These are phyloP conservation scores for Paulownia fortunei DNA, from an alignment of 257 asterid genomes.

Conservation along the genomic window DNA sequence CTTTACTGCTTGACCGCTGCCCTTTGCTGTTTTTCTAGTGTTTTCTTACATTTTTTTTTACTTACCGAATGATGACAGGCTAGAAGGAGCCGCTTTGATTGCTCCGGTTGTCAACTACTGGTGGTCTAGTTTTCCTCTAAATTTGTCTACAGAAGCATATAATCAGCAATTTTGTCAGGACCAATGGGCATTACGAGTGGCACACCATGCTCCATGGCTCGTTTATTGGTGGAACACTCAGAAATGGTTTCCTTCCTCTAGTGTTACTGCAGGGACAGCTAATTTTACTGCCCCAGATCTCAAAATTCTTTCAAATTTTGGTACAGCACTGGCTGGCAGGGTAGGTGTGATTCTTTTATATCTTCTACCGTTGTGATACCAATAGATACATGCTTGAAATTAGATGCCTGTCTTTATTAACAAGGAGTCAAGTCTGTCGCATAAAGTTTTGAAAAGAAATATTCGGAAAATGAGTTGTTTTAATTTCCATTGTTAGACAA, in stretches of 20 bases:
- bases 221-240: constrained; percentile 87
- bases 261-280: constrained; percentile 56
- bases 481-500: no score
- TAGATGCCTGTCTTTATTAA: no score
- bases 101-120: constrained; percentile 78
- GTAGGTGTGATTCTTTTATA: constrained; percentile 41
- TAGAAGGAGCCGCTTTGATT: constrained; percentile 66
- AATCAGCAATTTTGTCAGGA: constrained; percentile 51
- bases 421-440: no score
- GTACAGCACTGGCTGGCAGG: constrained; percentile 27
- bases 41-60: neutral
- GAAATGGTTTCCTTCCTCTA: constrained; percentile 65
- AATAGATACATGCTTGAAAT: no score
- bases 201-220: constrained; percentile 70
- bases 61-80: constrained; percentile 39
- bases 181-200: constrained; percentile 76
- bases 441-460: no score
- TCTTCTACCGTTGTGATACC: neutral
- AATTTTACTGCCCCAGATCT: constrained; percentile 57
- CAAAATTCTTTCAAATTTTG: constrained; percentile 40
- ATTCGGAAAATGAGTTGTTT: no score
- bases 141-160: constrained; percentile 57
- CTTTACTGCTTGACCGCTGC: no score
- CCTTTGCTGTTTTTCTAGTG: constrained; percentile 2
- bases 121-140: constrained; percentile 76